Conservation (phyloP, 495 filamentous ascomycete genomes). For the Penicillium canariense region DNA sequence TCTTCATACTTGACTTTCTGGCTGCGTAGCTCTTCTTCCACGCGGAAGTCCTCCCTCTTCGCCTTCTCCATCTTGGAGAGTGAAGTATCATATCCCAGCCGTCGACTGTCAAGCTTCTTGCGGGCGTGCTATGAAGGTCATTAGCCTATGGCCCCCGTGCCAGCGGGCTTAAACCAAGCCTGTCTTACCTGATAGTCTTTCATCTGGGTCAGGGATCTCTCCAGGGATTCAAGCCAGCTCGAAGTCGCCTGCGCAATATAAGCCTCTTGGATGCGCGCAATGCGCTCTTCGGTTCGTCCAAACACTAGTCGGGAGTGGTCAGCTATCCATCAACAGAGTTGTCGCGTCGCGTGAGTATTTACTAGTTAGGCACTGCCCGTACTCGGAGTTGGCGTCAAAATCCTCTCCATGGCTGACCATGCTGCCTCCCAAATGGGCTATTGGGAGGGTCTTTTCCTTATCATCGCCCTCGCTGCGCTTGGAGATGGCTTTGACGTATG, state of each 20-base stretch:
- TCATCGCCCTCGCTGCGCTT: conserved; percentile 82
- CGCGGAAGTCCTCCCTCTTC: conserved; percentile 87
- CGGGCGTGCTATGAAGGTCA: conserved; percentile 47
- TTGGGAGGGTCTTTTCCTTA: conserved; percentile 78
- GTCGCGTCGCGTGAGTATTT: conserved; percentile 27
- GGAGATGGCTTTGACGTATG: conserved; percentile 87
- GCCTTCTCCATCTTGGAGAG: conserved; percentile 89
- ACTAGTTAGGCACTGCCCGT: conserved; percentile 85
- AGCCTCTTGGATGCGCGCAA: conserved; percentile 81
- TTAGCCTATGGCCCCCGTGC: neutral
- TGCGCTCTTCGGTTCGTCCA: conserved; percentile 82
- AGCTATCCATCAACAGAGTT: conserved; percentile 8
- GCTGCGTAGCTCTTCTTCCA: conserved; percentile 88
- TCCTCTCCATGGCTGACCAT: conserved; percentile 95
- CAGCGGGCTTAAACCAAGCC: neutral
- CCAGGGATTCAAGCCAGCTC: conserved; percentile 88
- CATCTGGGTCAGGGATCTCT: conserved; percentile 89
- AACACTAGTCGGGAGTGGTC: conserved; percentile 49
- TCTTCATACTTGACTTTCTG: conserved; percentile 98
- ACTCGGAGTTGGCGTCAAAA: conserved; percentile 87
- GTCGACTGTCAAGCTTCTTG: conserved; percentile 91
- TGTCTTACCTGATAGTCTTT: conserved; percentile 86
- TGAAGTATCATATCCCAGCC: conserved; percentile 89
- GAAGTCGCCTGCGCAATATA: conserved; percentile 79
- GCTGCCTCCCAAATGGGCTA: conserved; percentile 76